A percentile compares a stretch with the other conserved stretches of the same genome.
Evolutionary conservation across 2,329 filamentous ascomycete species (phyloP).

Genomic region (Aphanoascus verrucosus): DNA sequence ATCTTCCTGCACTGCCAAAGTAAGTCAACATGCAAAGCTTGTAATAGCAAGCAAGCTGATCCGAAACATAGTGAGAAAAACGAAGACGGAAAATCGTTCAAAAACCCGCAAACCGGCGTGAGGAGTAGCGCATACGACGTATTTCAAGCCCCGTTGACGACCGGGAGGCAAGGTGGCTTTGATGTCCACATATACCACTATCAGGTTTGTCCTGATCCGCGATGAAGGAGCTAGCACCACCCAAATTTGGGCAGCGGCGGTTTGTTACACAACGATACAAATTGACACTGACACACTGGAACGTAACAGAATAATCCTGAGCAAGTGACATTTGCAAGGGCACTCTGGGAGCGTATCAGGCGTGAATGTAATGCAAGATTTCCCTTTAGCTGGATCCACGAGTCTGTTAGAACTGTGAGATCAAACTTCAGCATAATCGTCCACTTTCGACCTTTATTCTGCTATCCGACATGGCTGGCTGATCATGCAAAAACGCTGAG

Average conservation of each 20-base stretch:
- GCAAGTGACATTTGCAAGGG: constrained; percentile 57
- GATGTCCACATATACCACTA: constrained; percentile 82
- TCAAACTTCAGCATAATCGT: neutral
- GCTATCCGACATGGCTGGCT: neutral
- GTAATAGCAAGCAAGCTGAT: neutral
- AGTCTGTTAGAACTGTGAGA: neutral
- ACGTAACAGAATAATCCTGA: constrained; percentile 41
- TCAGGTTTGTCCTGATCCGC: constrained; percentile 32
- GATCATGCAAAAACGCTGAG: neutral
- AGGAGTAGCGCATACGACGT: constrained; percentile 56
- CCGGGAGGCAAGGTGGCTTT: constrained; percentile 59
- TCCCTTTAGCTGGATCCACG: neutral
- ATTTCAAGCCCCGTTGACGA: constrained; percentile 59
- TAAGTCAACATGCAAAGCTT: constrained; percentile 18
- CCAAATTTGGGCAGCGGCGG: neutral
- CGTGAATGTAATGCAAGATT: constrained; percentile 54
- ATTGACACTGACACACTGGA: neutral
- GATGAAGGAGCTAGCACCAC: constrained; percentile 4
- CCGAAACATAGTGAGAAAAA: constrained; percentile 41
- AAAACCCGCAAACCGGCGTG: constrained; percentile 52
- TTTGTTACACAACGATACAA: neutral
- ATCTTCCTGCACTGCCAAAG: constrained; percentile 39
- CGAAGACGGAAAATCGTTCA: constrained; percentile 66
- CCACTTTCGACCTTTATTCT: neutral
- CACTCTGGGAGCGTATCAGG: constrained; percentile 67